Percentiles rank a stretch among this genome's conserved stretches.
These are phyloP conservation scores for Globisporangium cystogenes DNA, from an alignment of 352 stramenopile genomes.

Conservation along the genomic window DNA sequence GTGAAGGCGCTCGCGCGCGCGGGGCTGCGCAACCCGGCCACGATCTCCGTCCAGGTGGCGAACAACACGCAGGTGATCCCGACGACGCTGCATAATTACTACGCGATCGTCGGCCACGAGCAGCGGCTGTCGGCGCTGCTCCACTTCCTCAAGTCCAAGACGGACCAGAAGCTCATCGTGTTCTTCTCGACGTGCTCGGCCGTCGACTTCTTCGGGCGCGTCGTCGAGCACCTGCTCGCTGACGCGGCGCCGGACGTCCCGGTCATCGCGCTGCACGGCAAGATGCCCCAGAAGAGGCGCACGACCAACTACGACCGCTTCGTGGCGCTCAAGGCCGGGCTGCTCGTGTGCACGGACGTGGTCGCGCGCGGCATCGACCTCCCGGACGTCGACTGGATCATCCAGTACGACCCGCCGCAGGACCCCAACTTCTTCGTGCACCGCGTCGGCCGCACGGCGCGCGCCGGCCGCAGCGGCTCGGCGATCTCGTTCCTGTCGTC, in stretches of 20 bases:
- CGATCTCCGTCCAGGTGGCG: conserved; percentile 95
- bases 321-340: conserved; percentile 43
- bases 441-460: conserved; percentile 95
- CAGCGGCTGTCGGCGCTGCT: conserved; percentile 92
- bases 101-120: conserved; percentile 91
- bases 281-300: conserved; percentile 91
- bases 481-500: conserved; percentile 95
- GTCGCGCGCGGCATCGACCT: conserved; percentile 98
- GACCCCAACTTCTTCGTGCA: conserved; percentile 99
- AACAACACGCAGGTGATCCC: conserved; percentile 77
- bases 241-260: conserved; percentile 24
- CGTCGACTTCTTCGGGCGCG: conserved; percentile 97
- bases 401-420: conserved; percentile 97
- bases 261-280: conserved; percentile 89
- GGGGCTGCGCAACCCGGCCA: conserved; percentile 97
- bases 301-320: conserved; percentile 78
- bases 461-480: conserved; percentile 90
- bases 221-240: conserved; percentile 80
- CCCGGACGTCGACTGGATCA: conserved; percentile 98
- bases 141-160: conserved; percentile 91
- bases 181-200: conserved; percentile 99
- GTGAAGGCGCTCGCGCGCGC: conserved; percentile 94
- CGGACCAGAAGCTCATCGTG: conserved; percentile 92
- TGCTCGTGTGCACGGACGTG: conserved; percentile 98
- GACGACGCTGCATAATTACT: conserved; percentile 92